Evolutionary conservation across 257 asterid genomes (phyloP), one percentile per base, ranked within the genome.

Genomic region (Jaltomata sinuosa): DNA sequence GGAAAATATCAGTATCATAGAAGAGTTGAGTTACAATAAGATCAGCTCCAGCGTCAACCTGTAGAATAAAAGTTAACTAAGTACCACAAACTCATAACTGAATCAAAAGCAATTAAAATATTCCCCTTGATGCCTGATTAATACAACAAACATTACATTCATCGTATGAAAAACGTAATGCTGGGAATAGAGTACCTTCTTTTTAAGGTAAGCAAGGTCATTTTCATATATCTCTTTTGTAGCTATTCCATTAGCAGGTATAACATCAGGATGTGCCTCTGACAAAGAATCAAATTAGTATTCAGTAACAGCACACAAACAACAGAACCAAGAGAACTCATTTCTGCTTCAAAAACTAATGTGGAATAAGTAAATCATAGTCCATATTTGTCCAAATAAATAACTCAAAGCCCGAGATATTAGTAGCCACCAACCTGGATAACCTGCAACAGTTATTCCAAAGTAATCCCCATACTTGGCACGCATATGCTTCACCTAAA

Each of bases 31-130:
- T 95, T 61, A 97, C 55, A 79, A 97, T 97, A 88, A 97, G 86
- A 84, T 97, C 99, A 62, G 90, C 98, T 45, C 99, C 99, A 69
- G 99, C 97, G 90, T 97, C 99, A 91, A 95, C 97, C 99, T 97
- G 94, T 62, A 87, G 72, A 67, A 62, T 15, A 81, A 57, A 84
- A 59, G 86, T 42, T 59, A 67, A 50, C 83, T 22, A 14, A 82
- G 53, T 15, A 72, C 65, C 49, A 36, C 19, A 38, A 59, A 34
- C 80, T 76, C 81, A 47, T 42, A 8, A 68, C 19, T 40, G 25
- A 68, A 36, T 8, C 78, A 36, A 68, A 68, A 68, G 50, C 29
- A 19, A 68, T 22, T 36, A 65, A 64, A 19, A 68, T 68, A 32
- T 18, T 8, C 49, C 27, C 14, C n/a, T 3, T 67, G 77, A 32